phyloP scores from a whole-genome alignment of 306 rosid species.

The Ochetophila trinervis region DNA sequence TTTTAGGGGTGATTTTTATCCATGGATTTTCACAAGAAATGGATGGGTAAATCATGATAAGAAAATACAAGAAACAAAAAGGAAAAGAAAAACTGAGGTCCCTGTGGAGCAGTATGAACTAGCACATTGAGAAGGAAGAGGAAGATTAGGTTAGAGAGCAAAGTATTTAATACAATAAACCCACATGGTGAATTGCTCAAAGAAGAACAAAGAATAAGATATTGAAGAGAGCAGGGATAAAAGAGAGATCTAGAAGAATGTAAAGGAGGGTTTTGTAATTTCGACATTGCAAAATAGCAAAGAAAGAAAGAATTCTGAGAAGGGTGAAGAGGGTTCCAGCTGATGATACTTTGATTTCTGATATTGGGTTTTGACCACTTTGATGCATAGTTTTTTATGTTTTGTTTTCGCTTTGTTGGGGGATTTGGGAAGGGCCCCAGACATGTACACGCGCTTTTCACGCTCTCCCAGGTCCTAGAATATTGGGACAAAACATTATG shows the following conservation, averaged over 20 bases:
- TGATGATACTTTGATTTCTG: not conserved
- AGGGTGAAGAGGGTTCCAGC: constrained; percentile 27
- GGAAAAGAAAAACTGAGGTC: not conserved
- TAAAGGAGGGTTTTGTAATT: constrained; percentile 9
- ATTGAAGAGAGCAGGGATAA: not conserved
- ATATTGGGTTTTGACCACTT: not conserved
- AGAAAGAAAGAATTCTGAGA: not conserved
- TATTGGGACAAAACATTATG: not conserved
- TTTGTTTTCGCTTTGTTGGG: not conserved
- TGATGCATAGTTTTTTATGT: not conserved
- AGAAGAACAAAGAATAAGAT: constrained; percentile 13
- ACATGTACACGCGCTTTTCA: not conserved
- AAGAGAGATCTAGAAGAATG: constrained; percentile 59
- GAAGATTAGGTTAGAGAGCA: too few species aligned
- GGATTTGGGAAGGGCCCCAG: constrained; percentile 14
- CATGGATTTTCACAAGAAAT: constrained; percentile 32
- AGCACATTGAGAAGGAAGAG: not conserved
- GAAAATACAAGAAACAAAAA: not conserved
- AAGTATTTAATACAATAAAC: not conserved
- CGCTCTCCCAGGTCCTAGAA: not conserved
- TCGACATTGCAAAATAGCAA: not conserved
- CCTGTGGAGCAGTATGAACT: not conserved
- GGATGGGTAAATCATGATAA: constrained; percentile 37
- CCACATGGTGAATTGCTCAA: not conserved
- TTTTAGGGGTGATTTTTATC: constrained; percentile 14